These are phyloP conservation scores for Lanmaoa rubissima DNA, from an alignment of 768 basidiomycete genomes.

Conservation along the genomic window DNA sequence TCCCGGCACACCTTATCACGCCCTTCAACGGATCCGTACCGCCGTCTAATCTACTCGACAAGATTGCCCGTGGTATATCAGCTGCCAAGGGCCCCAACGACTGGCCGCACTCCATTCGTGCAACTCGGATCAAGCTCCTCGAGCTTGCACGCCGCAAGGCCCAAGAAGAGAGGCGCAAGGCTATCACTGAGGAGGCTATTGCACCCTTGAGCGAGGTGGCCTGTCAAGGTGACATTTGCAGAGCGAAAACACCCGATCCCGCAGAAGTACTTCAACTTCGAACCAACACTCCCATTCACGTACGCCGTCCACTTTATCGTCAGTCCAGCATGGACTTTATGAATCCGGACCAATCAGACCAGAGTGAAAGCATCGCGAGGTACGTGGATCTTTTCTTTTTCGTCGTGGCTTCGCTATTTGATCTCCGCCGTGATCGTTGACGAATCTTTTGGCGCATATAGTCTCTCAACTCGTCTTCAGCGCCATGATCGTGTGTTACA, in stretches of 20 bases:
- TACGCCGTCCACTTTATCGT: constrained; percentile 61
- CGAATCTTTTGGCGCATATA: constrained; percentile 29
- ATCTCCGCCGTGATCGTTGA: constrained; percentile 10
- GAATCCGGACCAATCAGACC: constrained; percentile 42
- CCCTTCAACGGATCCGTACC: constrained; percentile 84
- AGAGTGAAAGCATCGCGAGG: constrained; percentile 58
- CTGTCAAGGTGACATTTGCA: constrained; percentile 9
- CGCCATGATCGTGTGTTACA: constrained; percentile 59
- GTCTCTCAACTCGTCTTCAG: constrained; percentile 67
- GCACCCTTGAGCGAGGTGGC: constrained; percentile 13
- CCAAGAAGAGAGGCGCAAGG: constrained; percentile 47
- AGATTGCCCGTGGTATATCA: constrained; percentile 75
- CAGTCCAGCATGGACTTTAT: constrained; percentile 91
- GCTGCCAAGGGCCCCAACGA: constrained; percentile 73
- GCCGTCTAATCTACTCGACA: constrained; percentile 83
- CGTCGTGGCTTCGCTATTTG: neutral
- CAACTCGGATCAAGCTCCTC: constrained; percentile 79
- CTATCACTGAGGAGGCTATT: constrained; percentile 47
- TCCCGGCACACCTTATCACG: constrained; percentile 81
- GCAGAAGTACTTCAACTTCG: constrained; percentile 45
- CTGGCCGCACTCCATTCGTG: constrained; percentile 81
- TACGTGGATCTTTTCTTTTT: constrained; percentile 36
- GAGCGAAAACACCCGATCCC: constrained; percentile 27
- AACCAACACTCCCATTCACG: constrained; percentile 45
- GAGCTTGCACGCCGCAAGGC: constrained; percentile 70